A percentile compares a stretch with the other conserved stretches of the same genome.
These are phyloP conservation scores for Withania somnifera DNA, from an alignment of 305 asterid genomes.

Conservation along the genomic window DNA sequence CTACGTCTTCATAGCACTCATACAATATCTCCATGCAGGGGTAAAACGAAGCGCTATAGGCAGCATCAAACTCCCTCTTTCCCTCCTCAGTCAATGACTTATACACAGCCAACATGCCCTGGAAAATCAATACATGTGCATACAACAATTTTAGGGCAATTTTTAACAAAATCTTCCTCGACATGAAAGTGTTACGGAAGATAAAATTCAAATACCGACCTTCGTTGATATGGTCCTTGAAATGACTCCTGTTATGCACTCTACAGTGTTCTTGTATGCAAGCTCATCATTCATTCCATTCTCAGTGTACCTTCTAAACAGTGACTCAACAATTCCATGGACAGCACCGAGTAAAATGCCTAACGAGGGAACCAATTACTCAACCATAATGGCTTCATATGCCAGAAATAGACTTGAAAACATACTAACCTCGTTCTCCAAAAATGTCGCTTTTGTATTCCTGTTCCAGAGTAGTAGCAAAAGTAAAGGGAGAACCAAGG, in stretches of 20 bases:
- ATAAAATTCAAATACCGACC: slow-evolving; percentile 23
- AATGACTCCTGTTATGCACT: slow-evolving; percentile 76
- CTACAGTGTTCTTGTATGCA: slow-evolving; percentile 96
- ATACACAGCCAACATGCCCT: slow-evolving; percentile 93
- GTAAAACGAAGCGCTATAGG: slow-evolving; percentile 81
- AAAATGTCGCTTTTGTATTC: slow-evolving; percentile 95
- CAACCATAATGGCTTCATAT: not conserved
- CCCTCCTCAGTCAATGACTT: slow-evolving; percentile 65
- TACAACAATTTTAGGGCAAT: not conserved
- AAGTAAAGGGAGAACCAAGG: slow-evolving; percentile 96
- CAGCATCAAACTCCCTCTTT: slow-evolving; percentile 70
- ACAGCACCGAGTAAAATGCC: slow-evolving; percentile 98
- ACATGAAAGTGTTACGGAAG: not conserved
- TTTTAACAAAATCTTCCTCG: not conserved
- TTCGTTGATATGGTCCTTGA: slow-evolving; percentile 86
- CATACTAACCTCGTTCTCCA: slow-evolving; percentile 71
- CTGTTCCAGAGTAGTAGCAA: slow-evolving; percentile 84
- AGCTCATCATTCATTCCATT: slow-evolving; percentile 87
- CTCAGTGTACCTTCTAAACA: slow-evolving; percentile 90
- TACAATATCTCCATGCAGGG: slow-evolving; percentile 96
- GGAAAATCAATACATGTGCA: not conserved
- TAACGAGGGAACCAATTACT: slow-evolving; percentile 10
- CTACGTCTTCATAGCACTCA: slow-evolving; percentile 95
- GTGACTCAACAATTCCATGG: slow-evolving; percentile 85
- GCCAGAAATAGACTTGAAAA: not conserved